Evolutionary conservation across 2,329 filamentous ascomycete genomes (phyloP).

Genomic region (Macroventuria anomochaeta): DNA sequence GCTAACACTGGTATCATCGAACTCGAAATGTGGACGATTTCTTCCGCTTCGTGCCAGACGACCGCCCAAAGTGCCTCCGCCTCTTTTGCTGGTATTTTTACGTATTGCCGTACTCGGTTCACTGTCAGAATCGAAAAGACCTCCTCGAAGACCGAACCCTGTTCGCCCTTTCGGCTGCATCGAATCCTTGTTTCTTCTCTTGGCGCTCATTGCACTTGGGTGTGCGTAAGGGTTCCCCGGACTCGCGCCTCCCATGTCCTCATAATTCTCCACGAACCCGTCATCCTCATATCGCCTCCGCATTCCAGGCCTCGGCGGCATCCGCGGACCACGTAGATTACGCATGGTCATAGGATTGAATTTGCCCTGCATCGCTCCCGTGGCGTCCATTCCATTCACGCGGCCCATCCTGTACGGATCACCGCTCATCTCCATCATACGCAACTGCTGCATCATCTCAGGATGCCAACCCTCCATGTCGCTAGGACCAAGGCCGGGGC

Average conservation of each 20-base stretch:
- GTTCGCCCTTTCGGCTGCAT: neutral
- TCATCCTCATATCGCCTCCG: neutral
- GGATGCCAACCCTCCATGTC: neutral
- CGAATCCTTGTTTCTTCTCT: neutral
- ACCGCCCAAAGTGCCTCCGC: neutral
- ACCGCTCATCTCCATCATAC: neutral
- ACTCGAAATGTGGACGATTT: neutral
- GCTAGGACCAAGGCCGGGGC: neutral
- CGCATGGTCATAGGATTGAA: slow-evolving; percentile 1
- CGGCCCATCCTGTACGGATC: neutral
- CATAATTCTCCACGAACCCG: neutral
- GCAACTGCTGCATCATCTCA: neutral
- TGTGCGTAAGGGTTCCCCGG: neutral
- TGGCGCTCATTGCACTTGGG: slow-evolving; percentile 7
- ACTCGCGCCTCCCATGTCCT: neutral
- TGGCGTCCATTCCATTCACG: neutral
- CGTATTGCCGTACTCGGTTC: neutral
- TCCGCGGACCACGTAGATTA: slow-evolving; percentile 9
- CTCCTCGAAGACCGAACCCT: neutral
- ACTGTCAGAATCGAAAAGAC: neutral
- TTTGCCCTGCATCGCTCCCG: neutral
- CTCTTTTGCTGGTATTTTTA: neutral
- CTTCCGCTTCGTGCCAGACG: neutral
- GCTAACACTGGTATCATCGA: neutral
- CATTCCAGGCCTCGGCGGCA: slow-evolving; percentile 8